Percentiles rank a stretch among this genome's conserved stretches.
phyloP scores from a whole-genome alignment of 768 basidiomycete species.

The Krasilnikovozyma curviuscula region DNA sequence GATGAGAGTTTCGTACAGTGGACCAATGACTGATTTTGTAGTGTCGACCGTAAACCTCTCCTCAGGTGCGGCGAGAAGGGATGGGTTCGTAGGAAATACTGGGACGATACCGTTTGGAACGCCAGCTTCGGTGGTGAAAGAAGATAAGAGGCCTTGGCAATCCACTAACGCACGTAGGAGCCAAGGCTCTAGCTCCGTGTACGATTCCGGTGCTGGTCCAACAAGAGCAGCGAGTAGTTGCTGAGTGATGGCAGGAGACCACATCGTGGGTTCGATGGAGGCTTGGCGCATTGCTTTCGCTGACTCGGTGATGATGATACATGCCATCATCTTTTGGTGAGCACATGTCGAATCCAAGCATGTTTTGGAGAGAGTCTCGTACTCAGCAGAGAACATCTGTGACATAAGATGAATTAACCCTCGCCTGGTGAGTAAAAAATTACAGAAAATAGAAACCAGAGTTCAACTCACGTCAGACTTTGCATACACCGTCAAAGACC shows the following conservation, averaged over 20 bases:
- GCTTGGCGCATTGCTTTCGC: slow-evolving; percentile 35
- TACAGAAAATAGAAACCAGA: neutral
- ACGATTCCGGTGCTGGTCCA: slow-evolving; percentile 16
- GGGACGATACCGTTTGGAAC: slow-evolving; percentile 63
- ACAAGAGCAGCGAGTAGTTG: neutral
- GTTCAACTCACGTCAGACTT: slow-evolving; percentile 30
- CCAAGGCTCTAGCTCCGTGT: too few species aligned
- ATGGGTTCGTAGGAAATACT: slow-evolving; percentile 42
- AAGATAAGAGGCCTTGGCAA: slow-evolving; percentile 59
- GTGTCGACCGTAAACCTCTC: slow-evolving; percentile 61
- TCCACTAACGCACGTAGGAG: too few species aligned
- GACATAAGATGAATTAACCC: neutral
- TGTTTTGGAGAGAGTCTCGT: slow-evolving; percentile 9
- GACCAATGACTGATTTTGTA: slow-evolving; percentile 49
- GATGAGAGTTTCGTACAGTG: slow-evolving; percentile 54
- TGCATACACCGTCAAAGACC: slow-evolving; percentile 29
- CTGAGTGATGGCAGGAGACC: neutral
- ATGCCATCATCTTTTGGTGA: slow-evolving; percentile 71
- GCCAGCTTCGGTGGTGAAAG: slow-evolving; percentile 73
- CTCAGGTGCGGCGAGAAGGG: slow-evolving; percentile 39
- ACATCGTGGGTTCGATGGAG: slow-evolving; percentile 18
- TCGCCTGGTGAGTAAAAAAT: neutral
- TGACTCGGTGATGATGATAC: slow-evolving; percentile 83
- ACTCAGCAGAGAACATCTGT: neutral
- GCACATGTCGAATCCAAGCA: slow-evolving; percentile 76